Conservation (phyloP, 2,329 filamentous ascomycete genomes). For the Colletotrichum neosansevieriae region DNA sequence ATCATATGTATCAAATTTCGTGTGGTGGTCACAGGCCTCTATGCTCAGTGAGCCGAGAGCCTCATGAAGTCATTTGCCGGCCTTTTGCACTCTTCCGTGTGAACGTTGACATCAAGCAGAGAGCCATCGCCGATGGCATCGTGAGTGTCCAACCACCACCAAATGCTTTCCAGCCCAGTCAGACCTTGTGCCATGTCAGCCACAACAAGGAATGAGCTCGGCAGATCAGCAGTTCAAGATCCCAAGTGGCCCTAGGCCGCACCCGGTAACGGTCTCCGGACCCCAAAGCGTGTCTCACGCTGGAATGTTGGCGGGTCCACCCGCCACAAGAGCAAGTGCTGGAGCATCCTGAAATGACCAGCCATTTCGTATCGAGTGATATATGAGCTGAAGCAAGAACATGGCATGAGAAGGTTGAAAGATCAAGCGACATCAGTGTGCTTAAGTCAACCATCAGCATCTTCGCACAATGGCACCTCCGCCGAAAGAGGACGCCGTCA, state of each 20-base stretch:
- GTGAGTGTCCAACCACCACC: slow-evolving; percentile 26
- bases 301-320: slow-evolving; percentile 30
- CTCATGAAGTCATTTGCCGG: not conserved
- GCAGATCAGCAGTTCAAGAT: slow-evolving; percentile 9
- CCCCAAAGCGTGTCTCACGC: slow-evolving; percentile 1
- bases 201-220: slow-evolving; percentile 19
- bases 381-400: slow-evolving; percentile 24
- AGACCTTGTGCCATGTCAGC: not conserved
- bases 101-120: not conserved
- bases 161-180: not conserved
- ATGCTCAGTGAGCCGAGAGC: not conserved
- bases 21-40: not conserved
- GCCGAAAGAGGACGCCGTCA: slow-evolving; percentile 35
- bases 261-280: not conserved
- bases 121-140: not conserved
- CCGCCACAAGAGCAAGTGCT: slow-evolving; percentile 31
- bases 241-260: not conserved
- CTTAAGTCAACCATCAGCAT: not conserved
- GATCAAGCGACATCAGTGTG: not conserved
- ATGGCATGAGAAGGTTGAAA: not conserved
- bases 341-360: slow-evolving; percentile 12
- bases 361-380: slow-evolving; percentile 17
- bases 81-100: not conserved
- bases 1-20: not conserved
- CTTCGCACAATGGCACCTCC: slow-evolving; percentile 27